Evolutionary conservation across 352 stramenopile species (phyloP).

Genomic region (Globisporangium takayamanum): DNA sequence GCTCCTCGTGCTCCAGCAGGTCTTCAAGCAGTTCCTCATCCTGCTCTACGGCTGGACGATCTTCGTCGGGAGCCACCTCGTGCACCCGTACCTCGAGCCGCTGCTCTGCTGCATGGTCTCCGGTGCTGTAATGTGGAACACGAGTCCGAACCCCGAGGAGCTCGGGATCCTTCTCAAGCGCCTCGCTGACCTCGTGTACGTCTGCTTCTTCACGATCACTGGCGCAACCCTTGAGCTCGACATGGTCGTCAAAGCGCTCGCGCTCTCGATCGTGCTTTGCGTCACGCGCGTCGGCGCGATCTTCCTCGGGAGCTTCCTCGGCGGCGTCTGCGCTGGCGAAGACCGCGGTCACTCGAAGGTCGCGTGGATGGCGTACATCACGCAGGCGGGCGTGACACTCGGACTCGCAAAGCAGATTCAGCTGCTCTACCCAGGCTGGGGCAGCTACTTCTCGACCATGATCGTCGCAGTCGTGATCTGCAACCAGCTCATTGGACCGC

Average conservation of each 20-base stretch:
- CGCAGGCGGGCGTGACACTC: slow-evolving; percentile 58
- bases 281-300: slow-evolving; percentile 47
- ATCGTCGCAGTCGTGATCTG: slow-evolving; percentile 68
- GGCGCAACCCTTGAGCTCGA: slow-evolving; percentile 58
- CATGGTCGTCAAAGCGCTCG: slow-evolving; percentile 54
- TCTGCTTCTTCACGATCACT: slow-evolving; percentile 74
- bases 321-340: slow-evolving; percentile 38
- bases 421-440: slow-evolving; percentile 61
- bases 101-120: slow-evolving; percentile 67
- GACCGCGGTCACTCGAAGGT: slow-evolving; percentile 36
- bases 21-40: slow-evolving; percentile 52
- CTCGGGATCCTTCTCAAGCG: slow-evolving; percentile 43
- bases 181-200: slow-evolving; percentile 53
- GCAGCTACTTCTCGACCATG: slow-evolving; percentile 66
- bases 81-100: slow-evolving; percentile 58
- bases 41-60: slow-evolving; percentile 53
- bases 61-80: slow-evolving; percentile 52
- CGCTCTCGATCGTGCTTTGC: slow-evolving; percentile 44
- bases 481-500: slow-evolving; percentile 59
- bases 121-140: slow-evolving; percentile 62
- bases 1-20: slow-evolving; percentile 27
- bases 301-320: slow-evolving; percentile 51
- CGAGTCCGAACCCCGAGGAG: slow-evolving; percentile 44
- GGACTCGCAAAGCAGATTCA: slow-evolving; percentile 70
- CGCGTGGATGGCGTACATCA: slow-evolving; percentile 75